These are phyloP conservation scores for Trypanosoma mega DNA, from an alignment of 208 protist species.

Conservation along the genomic window DNA sequence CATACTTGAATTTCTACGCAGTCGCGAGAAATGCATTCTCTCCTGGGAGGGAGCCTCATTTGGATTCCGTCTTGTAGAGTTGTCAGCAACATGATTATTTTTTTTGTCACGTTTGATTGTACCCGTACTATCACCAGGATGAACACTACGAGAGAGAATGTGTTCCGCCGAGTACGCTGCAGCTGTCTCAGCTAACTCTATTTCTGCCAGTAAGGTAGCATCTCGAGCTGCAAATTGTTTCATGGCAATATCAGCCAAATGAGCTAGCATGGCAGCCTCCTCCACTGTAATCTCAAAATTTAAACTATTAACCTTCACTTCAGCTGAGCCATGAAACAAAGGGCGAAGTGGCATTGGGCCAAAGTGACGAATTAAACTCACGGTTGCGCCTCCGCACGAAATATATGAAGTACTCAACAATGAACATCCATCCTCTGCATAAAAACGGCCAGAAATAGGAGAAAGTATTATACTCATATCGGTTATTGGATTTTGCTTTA, in stretches of 20 bases:
- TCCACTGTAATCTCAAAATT: constrained; percentile 53
- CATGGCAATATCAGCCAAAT: constrained; percentile 37
- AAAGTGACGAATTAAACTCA: constrained; percentile 68
- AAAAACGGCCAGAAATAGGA: constrained; percentile 46
- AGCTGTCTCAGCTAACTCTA: constrained; percentile 48
- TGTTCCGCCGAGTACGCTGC: constrained; percentile 66
- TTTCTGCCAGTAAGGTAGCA: constrained; percentile 40
- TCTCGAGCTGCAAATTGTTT: constrained; percentile 64
- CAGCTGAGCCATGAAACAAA: constrained; percentile 67
- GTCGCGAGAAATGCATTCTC: no score
- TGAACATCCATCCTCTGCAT: constrained; percentile 8
- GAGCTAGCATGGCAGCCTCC: constrained; percentile 48
- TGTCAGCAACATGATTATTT: no score
- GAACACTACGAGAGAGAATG: no score
- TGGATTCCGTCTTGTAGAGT: no score
- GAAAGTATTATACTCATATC: constrained; percentile 59
- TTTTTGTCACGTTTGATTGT: no score
- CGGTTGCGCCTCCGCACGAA: constrained; percentile 47
- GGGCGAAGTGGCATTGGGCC: constrained; percentile 68
- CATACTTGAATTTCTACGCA: no score
- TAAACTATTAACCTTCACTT: constrained; percentile 51
- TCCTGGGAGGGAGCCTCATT: no score
- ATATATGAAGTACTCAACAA: constrained; percentile 29
- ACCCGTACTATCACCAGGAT: no score
- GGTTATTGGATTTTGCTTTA: constrained; percentile 61